Evolutionary conservation across 2,329 filamentous ascomycete genomes (phyloP).

Genomic region (Sclerotiophoma versabilis): DNA sequence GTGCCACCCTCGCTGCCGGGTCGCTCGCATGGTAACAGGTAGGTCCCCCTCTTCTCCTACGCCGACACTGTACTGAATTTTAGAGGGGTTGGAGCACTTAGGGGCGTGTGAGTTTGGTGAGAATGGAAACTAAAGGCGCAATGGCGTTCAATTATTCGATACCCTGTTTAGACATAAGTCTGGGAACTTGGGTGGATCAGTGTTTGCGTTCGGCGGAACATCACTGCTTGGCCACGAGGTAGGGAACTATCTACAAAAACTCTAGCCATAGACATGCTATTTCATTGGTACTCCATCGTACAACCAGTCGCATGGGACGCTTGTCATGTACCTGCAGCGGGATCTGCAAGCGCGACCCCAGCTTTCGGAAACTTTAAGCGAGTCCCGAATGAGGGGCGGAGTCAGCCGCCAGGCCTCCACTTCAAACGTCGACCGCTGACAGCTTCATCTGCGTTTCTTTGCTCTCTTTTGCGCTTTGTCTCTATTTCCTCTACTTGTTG

Average conservation of each 20-base stretch:
- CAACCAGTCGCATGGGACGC: no score
- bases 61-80: slow-evolving; percentile 38
- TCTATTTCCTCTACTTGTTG: not conserved
- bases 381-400: slow-evolving; percentile 20
- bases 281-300: no score
- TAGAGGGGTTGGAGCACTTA: slow-evolving; percentile 47
- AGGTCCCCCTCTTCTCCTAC: slow-evolving; percentile 32
- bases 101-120: not conserved
- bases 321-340: slow-evolving; percentile 17
- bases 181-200: not conserved
- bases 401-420: slow-evolving; percentile 3
- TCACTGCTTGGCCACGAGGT: no score
- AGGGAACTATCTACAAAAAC: no score
- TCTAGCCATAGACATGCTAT: no score
- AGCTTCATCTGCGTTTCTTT: not conserved
- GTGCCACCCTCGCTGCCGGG: slow-evolving; percentile 44
- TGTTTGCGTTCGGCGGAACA: not conserved
- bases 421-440: not conserved
- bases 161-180: slow-evolving; percentile 1
- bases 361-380: slow-evolving; percentile 21
- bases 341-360: slow-evolving; percentile 10
- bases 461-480: no score
- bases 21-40: slow-evolving; percentile 41
- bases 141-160: slow-evolving; percentile 14
- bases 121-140: not conserved